phyloP scores from a whole-genome alignment of 306 rosid genomes.

The Rosa chinensis region DNA sequence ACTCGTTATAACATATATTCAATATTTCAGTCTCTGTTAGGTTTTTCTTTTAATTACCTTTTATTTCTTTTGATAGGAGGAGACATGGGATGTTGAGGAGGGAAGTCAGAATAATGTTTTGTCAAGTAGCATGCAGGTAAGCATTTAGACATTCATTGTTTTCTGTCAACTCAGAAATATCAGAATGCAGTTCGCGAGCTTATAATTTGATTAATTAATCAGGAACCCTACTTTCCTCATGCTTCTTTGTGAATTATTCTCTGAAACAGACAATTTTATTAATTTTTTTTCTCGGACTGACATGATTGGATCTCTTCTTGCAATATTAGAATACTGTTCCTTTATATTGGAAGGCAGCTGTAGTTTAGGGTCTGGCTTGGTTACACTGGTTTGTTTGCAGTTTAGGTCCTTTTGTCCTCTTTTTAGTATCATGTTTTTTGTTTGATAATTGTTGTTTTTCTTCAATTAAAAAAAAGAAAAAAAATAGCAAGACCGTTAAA shows the following conservation, averaged over 20 bases:
- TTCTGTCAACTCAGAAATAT: neutral
- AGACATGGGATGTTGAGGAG: conserved; percentile 97
- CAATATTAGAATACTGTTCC: neutral
- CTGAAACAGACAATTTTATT: neutral
- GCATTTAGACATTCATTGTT: conserved; percentile 23
- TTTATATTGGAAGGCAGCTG: neutral
- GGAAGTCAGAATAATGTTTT: conserved; percentile 95
- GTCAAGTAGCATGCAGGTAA: conserved; percentile 98
- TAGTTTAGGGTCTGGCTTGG: neutral
- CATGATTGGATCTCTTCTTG: neutral
- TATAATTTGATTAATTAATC: neutral
- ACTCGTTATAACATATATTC: conserved; percentile 14
- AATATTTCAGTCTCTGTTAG: conserved; percentile 16
- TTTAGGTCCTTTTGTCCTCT: neutral
- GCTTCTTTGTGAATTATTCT: neutral
- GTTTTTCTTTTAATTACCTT: conserved; percentile 16
- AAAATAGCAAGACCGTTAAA: neutral
- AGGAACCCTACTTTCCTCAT: neutral
- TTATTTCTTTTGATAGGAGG: conserved; percentile 59
- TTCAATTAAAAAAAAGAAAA: neutral
- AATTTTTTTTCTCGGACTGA: neutral
- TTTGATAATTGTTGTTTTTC: neutral
- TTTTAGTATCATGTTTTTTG: neutral
- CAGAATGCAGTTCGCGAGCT: conserved; percentile 3
- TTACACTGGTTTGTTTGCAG: neutral